Percentiles rank a stretch among this genome's conserved stretches.
Evolutionary conservation across 352 stramenopile species (phyloP).

Genomic region (Pythium insidiosum): DNA sequence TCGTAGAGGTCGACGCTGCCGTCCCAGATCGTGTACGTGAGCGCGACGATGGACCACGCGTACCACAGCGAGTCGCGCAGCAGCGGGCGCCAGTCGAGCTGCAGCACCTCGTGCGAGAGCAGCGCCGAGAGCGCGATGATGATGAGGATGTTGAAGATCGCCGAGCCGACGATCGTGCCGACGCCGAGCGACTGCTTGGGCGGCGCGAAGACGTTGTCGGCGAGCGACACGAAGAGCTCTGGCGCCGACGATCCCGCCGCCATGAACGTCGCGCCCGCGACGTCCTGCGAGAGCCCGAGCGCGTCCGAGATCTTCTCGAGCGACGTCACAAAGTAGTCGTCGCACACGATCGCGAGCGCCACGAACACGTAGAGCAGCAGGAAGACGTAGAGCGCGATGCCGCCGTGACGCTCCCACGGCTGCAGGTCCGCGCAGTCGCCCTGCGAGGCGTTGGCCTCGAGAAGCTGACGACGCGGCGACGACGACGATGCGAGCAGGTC

Average conservation of each 20-base stretch:
- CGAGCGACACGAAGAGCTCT: constrained; percentile 73
- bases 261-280: constrained; percentile 81
- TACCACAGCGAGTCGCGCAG: constrained; percentile 81
- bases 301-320: constrained; percentile 71
- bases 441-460: constrained; percentile 12
- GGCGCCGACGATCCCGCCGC: constrained; percentile 73
- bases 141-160: constrained; percentile 85
- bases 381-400: constrained; percentile 53
- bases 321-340: constrained; percentile 83
- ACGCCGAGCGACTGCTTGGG: constrained; percentile 55
- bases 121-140: constrained; percentile 79
- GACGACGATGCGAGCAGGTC: neutral
- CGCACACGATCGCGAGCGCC: constrained; percentile 80
- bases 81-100: constrained; percentile 69
- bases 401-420: constrained; percentile 45
- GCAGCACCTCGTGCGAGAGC: constrained; percentile 47
- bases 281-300: constrained; percentile 56
- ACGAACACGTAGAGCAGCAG: constrained; percentile 75
- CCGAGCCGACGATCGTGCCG: constrained; percentile 80
- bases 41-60: constrained; percentile 38
- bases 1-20: constrained; percentile 47
- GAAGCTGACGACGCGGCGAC: too few relatives aligned
- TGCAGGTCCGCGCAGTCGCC: constrained; percentile 22
- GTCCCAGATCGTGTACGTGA: constrained; percentile 56
- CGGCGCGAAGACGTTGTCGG: constrained; percentile 72